Evolutionary conservation across 306 rosid species (phyloP).

Genomic region (Phaseolus lunatus): DNA sequence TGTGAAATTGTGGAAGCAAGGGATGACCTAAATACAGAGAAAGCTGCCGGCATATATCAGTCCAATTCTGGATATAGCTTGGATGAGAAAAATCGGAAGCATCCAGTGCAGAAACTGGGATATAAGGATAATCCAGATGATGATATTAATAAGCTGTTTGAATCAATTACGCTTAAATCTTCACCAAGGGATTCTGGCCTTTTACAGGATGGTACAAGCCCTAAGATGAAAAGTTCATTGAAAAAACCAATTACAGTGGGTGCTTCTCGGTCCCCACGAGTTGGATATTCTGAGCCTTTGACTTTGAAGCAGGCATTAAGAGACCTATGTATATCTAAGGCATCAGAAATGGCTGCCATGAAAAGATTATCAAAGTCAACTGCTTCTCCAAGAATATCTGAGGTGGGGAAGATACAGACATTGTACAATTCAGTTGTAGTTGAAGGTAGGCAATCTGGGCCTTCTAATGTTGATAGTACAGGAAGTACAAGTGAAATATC

Average conservation of each 20-base stretch:
- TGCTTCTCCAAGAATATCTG: constrained; percentile 78
- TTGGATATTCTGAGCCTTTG: constrained; percentile 78
- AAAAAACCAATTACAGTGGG: constrained; percentile 87
- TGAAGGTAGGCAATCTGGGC: constrained; percentile 65
- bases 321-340: constrained; percentile 92
- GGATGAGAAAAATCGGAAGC: constrained; percentile 56
- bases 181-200: constrained; percentile 66
- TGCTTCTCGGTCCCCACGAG: constrained; percentile 73
- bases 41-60: constrained; percentile 48
- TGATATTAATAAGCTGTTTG: constrained; percentile 87
- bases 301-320: constrained; percentile 93
- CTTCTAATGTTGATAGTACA: constrained; percentile 56
- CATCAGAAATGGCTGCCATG: constrained; percentile 98
- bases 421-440: constrained; percentile 86
- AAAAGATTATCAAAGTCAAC: constrained; percentile 85
- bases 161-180: constrained; percentile 68
- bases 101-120: constrained; percentile 62
- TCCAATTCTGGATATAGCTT: constrained; percentile 43
- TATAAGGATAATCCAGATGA: constrained; percentile 70
- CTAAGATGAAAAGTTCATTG: constrained; percentile 69
- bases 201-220: constrained; percentile 67
- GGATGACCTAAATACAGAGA: constrained; percentile 65
- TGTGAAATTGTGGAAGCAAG: constrained; percentile 93
- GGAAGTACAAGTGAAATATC: constrained; percentile 66
- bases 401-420: constrained; percentile 95